Percentiles rank a stretch among this genome's conserved stretches.
Evolutionary conservation across 768 basidiomycete genomes (phyloP).

Genomic region (Boletus patriciae): DNA sequence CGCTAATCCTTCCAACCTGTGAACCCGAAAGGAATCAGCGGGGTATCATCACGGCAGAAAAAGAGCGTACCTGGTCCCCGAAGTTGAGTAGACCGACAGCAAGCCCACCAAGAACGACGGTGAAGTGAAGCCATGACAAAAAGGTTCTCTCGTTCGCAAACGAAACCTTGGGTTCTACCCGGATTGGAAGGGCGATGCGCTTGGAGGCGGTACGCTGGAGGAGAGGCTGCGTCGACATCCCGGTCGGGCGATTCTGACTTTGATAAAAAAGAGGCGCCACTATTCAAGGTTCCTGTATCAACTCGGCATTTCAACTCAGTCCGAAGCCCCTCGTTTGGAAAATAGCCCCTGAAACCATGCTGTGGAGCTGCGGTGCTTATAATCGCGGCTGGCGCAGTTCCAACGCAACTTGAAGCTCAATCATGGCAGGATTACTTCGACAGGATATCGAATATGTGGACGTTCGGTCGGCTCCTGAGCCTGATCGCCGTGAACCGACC

Average conservation of each 20-base stretch:
- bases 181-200: constrained; percentile 94
- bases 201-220: constrained; percentile 92
- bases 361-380: constrained; percentile 5
- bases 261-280: background rate
- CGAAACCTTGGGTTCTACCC: constrained; percentile 92
- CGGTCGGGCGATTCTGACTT: background rate
- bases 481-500: constrained; percentile 17
- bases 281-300: constrained; percentile 2
- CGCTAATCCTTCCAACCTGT: constrained; percentile 92
- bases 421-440: constrained; percentile 15
- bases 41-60: background rate
- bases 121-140: constrained; percentile 98
- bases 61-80: constrained; percentile 75
- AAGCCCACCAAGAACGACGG: constrained; percentile 94
- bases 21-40: background rate
- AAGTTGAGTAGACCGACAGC: constrained; percentile 97
- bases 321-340: constrained; percentile 3
- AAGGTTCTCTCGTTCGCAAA: constrained; percentile 96
- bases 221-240: constrained; percentile 96
- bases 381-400: background rate
- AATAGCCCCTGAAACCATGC: constrained; percentile 22
- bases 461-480: constrained; percentile 1
- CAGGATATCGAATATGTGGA: constrained; percentile 31
- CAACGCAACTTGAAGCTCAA: background rate
- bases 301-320: constrained; percentile 15